Evolutionary conservation across 78 protist species (phyloP).

Genomic region (Monosiga brevicollis): DNA sequence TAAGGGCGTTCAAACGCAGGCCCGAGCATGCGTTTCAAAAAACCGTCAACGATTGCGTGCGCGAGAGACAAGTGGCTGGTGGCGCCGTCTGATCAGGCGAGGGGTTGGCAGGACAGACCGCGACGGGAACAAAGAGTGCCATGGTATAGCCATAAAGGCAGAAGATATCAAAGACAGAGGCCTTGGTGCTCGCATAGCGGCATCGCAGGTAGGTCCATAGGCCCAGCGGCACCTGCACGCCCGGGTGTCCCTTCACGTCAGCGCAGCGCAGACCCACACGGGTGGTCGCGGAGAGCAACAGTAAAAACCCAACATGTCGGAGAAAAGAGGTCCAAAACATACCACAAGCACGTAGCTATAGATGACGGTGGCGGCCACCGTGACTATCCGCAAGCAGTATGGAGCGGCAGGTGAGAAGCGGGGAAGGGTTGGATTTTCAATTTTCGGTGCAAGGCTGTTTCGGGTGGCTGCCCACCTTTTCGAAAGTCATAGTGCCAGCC

Average conservation of each 20-base stretch:
- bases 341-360: not conserved
- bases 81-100: too few species aligned
- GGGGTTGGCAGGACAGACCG: too few species aligned
- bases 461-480: not conserved
- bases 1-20: too few species aligned
- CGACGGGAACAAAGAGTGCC: not conserved
- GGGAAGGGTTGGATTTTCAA: not conserved
- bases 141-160: not conserved
- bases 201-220: not conserved
- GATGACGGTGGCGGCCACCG: not conserved
- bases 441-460: not conserved
- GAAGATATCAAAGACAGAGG: not conserved
- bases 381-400: too few species aligned
- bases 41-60: too few species aligned
- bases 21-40: too few species aligned
- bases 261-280: not conserved
- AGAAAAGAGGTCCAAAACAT: not conserved
- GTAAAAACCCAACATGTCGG: not conserved
- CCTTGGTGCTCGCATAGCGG: not conserved
- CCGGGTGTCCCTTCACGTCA: not conserved
- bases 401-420: not conserved
- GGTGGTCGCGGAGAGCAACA: not conserved
- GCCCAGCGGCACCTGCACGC: not conserved
- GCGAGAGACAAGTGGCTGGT: too few species aligned
- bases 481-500: not conserved